A percentile compares a stretch with the other conserved stretches of the same genome.
phyloP scores from a whole-genome alignment of 202 grass and related monocot species.

The Carex arenaria region DNA sequence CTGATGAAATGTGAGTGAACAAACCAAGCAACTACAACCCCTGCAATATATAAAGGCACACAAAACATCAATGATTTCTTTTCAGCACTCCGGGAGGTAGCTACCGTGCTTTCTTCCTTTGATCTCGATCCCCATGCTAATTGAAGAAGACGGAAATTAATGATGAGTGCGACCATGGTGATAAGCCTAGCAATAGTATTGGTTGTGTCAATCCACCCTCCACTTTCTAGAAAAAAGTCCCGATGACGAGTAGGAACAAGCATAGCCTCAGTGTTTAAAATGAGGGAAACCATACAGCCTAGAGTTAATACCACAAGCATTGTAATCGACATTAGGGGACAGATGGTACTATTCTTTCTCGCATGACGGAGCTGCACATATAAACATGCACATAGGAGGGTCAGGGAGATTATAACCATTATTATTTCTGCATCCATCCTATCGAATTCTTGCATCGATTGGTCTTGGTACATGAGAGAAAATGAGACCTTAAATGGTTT shows the following conservation, averaged over 20 bases:
- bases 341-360: conserved; percentile 38
- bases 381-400: conserved; percentile 54
- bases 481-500: conserved; percentile 45
- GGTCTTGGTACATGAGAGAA: conserved; percentile 48
- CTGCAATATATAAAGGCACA: conserved; percentile 57
- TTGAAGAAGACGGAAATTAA: conserved; percentile 75
- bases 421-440: conserved; percentile 79
- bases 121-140: conserved; percentile 62
- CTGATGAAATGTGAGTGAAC: conserved; percentile 25
- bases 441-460: conserved; percentile 48
- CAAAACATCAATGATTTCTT: conserved; percentile 63
- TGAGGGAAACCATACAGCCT: conserved; percentile 76
- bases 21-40: conserved; percentile 39
- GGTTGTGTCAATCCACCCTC: conserved; percentile 78
- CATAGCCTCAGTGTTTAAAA: conserved; percentile 78
- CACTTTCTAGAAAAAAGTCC: conserved; percentile 24
- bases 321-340: conserved; percentile 61
- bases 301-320: conserved; percentile 68
- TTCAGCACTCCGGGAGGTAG: conserved; percentile 45
- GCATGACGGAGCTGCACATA: conserved; percentile 63
- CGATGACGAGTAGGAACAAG: conserved; percentile 44
- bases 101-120: conserved; percentile 32
- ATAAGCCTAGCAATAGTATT: conserved; percentile 77
- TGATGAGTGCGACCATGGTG: conserved; percentile 65
- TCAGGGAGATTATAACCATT: conserved; percentile 76